Percentiles rank a stretch among this genome's conserved stretches.
phyloP scores from a whole-genome alignment of 345 rosid genomes.

The rapeseed (Brassica napus) region DNA sequence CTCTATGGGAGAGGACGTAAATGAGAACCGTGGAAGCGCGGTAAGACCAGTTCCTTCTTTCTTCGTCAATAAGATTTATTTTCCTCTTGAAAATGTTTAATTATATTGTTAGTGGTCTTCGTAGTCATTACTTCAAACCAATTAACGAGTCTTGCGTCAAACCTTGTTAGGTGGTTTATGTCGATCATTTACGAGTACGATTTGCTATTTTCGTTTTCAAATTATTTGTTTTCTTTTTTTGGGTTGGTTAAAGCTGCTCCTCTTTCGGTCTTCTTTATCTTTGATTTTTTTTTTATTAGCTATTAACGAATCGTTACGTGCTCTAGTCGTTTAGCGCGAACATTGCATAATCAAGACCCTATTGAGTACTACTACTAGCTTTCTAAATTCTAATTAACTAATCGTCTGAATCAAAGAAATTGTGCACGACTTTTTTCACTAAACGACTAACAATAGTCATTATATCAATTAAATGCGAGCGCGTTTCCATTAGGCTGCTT shows the following conservation, averaged over 20 bases:
- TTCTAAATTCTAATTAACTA: neutral
- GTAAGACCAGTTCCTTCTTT: slow-evolving; percentile 14
- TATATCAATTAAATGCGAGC: slow-evolving; percentile 6
- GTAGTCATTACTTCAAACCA: neutral
- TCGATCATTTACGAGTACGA: neutral
- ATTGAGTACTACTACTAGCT: neutral
- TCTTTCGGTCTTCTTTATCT: neutral
- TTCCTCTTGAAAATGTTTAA: neutral
- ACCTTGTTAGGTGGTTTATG: slow-evolving; percentile 31
- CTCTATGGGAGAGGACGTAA: neutral
- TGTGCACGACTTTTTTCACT: neutral
- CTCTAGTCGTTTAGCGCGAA: neutral
- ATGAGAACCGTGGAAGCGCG: neutral
- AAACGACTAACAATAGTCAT: neutral
- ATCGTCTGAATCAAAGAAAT: neutral
- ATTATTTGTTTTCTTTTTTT: neutral
- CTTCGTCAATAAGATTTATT: neutral
- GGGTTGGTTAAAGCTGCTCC: slow-evolving; percentile 17
- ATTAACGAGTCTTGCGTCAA: slow-evolving; percentile 18
- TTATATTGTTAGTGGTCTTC: slow-evolving; percentile 1
- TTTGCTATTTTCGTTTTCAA: slow-evolving; percentile 4
- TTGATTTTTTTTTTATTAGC: neutral
- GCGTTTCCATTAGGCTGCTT: slow-evolving; percentile 12
- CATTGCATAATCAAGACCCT: neutral
- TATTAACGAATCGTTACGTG: neutral